These are phyloP conservation scores for Fusarium camptoceras DNA, from an alignment of 2,329 filamentous ascomycete species.

Conservation along the genomic window DNA sequence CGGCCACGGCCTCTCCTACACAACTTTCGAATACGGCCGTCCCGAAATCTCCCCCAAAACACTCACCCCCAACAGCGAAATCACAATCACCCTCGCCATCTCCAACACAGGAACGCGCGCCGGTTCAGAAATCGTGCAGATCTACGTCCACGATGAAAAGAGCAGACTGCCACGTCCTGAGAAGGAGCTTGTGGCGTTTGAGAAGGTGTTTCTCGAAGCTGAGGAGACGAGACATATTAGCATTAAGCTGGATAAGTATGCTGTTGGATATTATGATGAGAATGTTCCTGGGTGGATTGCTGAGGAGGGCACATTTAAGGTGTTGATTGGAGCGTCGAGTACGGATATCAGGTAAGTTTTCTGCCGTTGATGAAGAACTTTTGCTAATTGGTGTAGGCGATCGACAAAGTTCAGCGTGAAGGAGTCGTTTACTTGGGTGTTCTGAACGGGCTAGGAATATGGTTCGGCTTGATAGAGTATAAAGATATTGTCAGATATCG, in stretches of 20 bases:
- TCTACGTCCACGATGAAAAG: slow-evolving; percentile 74
- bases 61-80: slow-evolving; percentile 53
- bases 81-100: slow-evolving; percentile 61
- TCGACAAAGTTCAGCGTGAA: slow-evolving; percentile 67
- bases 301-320: slow-evolving; percentile 71
- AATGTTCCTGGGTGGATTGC: slow-evolving; percentile 70
- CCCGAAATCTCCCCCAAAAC: slow-evolving; percentile 61
- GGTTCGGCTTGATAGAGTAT: neutral
- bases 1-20: slow-evolving; percentile 80
- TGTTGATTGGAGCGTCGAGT: slow-evolving; percentile 71
- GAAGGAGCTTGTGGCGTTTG: slow-evolving; percentile 78
- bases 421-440: slow-evolving; percentile 75
- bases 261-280: slow-evolving; percentile 72
- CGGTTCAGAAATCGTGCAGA: slow-evolving; percentile 74
- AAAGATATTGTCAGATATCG: neutral
- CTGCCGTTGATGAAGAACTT: fast-evolving
- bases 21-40: slow-evolving; percentile 72
- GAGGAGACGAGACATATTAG: slow-evolving; percentile 66
- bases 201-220: slow-evolving; percentile 69
- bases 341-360: slow-evolving; percentile 69
- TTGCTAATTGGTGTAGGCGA: slow-evolving; percentile 53
- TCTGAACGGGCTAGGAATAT: slow-evolving; percentile 51
- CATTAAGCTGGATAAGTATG: slow-evolving; percentile 61
- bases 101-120: slow-evolving; percentile 67
- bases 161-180: slow-evolving; percentile 73